phyloP scores from a whole-genome alignment of 192 early-diverging fungal species.

The Mortierella antarctica region DNA sequence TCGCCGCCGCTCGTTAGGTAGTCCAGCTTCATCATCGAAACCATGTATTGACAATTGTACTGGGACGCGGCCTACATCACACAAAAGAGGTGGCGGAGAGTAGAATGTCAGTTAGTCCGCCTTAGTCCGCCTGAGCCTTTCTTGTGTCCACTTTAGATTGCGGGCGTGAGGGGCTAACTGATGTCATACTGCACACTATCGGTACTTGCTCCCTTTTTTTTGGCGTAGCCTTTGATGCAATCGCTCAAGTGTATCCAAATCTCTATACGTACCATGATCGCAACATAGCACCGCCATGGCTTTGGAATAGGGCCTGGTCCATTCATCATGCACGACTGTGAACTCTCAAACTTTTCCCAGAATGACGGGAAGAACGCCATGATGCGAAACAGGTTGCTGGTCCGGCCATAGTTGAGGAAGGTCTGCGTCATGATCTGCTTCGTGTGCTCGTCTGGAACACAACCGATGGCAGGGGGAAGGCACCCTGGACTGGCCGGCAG shows the following conservation, averaged over 20 bases:
- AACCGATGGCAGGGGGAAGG: slow-evolving; percentile 51
- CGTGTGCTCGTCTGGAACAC: slow-evolving; percentile 60
- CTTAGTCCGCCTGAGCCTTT: neutral
- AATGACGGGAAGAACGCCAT: slow-evolving; percentile 67
- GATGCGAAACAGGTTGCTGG: slow-evolving; percentile 61
- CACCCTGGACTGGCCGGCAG: slow-evolving; percentile 25
- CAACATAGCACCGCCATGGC: slow-evolving; percentile 63
- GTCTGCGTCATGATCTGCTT: slow-evolving; percentile 61
- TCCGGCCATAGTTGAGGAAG: slow-evolving; percentile 59
- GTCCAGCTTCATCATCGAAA: slow-evolving; percentile 62
- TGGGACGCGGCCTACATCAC: slow-evolving; percentile 59
- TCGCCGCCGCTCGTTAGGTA: slow-evolving; percentile 64
- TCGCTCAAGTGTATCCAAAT: neutral
- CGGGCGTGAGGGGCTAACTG: neutral
- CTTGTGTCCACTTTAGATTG: neutral
- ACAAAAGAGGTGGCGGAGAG: neutral
- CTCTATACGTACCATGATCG: slow-evolving; percentile 57
- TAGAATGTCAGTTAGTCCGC: neutral
- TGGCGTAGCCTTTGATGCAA: neutral
- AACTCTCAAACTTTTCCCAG: slow-evolving; percentile 60
- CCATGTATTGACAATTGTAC: slow-evolving; percentile 65
- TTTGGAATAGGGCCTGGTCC: slow-evolving; percentile 59
- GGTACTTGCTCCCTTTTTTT: neutral
- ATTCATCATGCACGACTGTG: slow-evolving; percentile 53
- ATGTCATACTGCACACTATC: slow-evolving; percentile 3